phyloP scores from a whole-genome alignment of 1,139 yeast genomes.

The Zygosaccharomyces pseudobailii region DNA sequence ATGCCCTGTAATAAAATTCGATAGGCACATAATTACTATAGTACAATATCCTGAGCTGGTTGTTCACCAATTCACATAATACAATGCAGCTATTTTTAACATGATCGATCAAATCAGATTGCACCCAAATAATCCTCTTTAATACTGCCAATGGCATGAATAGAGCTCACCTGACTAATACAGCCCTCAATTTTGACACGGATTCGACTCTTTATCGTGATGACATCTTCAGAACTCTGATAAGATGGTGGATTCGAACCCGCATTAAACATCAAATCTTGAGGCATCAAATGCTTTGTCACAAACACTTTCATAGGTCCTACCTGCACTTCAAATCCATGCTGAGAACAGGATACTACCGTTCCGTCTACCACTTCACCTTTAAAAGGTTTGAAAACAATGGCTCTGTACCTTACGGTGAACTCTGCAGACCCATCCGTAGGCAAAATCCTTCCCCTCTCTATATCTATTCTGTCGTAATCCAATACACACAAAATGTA shows the following conservation, averaged over 20 bases:
- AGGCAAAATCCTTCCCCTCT: slow-evolving; percentile 88
- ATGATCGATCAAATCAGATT: slow-evolving; percentile 31
- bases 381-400: slow-evolving; percentile 97
- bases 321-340: slow-evolving; percentile 97
- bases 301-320: slow-evolving; percentile 96
- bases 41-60: background rate
- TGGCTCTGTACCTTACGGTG: slow-evolving; percentile 92
- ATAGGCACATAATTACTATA: background rate
- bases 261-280: slow-evolving; percentile 90
- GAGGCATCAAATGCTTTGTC: slow-evolving; percentile 89
- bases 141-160: slow-evolving; percentile 95
- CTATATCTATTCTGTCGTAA: slow-evolving; percentile 91
- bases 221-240: slow-evolving; percentile 90
- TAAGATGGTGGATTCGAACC: slow-evolving; percentile 98
- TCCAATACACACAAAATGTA: slow-evolving; percentile 94
- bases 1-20: background rate
- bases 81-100: background rate
- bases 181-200: slow-evolving; percentile 96
- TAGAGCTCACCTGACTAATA: slow-evolving; percentile 94
- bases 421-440: slow-evolving; percentile 93
- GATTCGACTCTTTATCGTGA: slow-evolving; percentile 89
- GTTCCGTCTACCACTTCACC: slow-evolving; percentile 98
- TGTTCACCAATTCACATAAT: background rate
- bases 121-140: slow-evolving; percentile 97
- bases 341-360: slow-evolving; percentile 88